Conservation (phyloP, 1,139 yeast species). For the Debaryomyces nepalensis region DNA sequence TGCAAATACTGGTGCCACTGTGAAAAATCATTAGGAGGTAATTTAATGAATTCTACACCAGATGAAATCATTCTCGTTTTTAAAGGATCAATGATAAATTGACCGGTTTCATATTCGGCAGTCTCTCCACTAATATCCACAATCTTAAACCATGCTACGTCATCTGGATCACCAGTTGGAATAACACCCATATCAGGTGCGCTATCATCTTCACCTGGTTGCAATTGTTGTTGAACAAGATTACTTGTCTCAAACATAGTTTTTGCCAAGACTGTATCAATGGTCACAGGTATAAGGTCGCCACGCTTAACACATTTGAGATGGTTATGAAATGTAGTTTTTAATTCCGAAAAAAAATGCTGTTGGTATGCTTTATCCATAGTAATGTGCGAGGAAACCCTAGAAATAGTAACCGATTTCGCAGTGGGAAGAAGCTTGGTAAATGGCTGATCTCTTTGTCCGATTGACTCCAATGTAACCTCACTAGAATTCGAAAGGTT, state of each 20-base stretch:
- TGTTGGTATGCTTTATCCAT: slow-evolving; percentile 69
- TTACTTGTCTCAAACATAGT: slow-evolving; percentile 52
- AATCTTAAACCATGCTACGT: slow-evolving; percentile 84
- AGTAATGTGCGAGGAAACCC: slow-evolving; percentile 74
- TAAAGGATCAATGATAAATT: slow-evolving; percentile 65
- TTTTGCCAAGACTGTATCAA: slow-evolving; percentile 72
- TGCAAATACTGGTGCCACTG: slow-evolving; percentile 56
- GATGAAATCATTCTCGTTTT: slow-evolving; percentile 71
- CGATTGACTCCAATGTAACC: slow-evolving; percentile 31
- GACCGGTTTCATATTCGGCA: slow-evolving; percentile 37
- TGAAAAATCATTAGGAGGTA: slow-evolving; percentile 39
- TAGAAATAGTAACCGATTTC: slow-evolving; percentile 57
- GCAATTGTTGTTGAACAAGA: slow-evolving; percentile 18
- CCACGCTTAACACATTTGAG: slow-evolving; percentile 62
- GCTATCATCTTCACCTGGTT: slow-evolving; percentile 28
- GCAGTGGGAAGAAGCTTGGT: slow-evolving; percentile 40
- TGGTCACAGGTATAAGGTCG: slow-evolving; percentile 76
- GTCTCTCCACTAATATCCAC: slow-evolving; percentile 43
- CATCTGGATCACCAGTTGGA: slow-evolving; percentile 70
- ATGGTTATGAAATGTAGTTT: slow-evolving; percentile 61
- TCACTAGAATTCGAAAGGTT: slow-evolving; percentile 36
- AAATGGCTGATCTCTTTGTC: slow-evolving; percentile 23
- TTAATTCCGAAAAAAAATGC: slow-evolving; percentile 64
- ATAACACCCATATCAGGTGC: slow-evolving; percentile 39
- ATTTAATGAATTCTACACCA: slow-evolving; percentile 52